A percentile compares a stretch with the other conserved stretches of the same genome.
These are phyloP conservation scores for Drechslerella coelobrocha DNA, from an alignment of 2,329 filamentous ascomycete species.

Conservation along the genomic window DNA sequence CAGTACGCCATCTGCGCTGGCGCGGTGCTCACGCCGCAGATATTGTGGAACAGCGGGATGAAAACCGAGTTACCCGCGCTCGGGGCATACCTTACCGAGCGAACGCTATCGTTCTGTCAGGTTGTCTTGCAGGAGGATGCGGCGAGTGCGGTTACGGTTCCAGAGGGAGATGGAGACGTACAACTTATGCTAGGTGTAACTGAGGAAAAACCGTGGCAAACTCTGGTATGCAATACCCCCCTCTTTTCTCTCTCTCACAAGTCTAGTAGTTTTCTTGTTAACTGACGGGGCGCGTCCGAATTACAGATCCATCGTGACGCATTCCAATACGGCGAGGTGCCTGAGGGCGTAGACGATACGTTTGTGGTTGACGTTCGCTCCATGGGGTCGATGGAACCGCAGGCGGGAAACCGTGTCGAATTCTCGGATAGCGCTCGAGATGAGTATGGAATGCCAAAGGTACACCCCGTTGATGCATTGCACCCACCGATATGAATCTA, in stretches of 20 bases:
- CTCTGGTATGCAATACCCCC: too few relatives aligned
- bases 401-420: constrained; percentile 36
- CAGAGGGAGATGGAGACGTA: constrained; percentile 42
- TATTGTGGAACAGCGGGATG: constrained; percentile 51
- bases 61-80: constrained; percentile 28
- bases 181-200: constrained; percentile 50
- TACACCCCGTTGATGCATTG: background rate
- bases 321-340: constrained; percentile 53
- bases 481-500: too few relatives aligned
- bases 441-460: constrained; percentile 54
- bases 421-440: constrained; percentile 52
- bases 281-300: background rate
- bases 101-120: constrained; percentile 55
- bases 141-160: constrained; percentile 31
- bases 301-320: constrained; percentile 56
- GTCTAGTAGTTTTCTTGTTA: background rate
- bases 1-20: constrained; percentile 55
- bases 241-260: too few relatives aligned
- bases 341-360: constrained; percentile 51
- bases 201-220: constrained; percentile 53
- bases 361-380: constrained; percentile 53
- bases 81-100: constrained; percentile 55
- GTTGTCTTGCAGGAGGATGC: constrained; percentile 51
- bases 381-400: constrained; percentile 50
- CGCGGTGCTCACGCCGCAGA: constrained; percentile 54